Conservation (phyloP, 495 filamentous ascomycete species). For the Penicillium robsamsonii region DNA sequence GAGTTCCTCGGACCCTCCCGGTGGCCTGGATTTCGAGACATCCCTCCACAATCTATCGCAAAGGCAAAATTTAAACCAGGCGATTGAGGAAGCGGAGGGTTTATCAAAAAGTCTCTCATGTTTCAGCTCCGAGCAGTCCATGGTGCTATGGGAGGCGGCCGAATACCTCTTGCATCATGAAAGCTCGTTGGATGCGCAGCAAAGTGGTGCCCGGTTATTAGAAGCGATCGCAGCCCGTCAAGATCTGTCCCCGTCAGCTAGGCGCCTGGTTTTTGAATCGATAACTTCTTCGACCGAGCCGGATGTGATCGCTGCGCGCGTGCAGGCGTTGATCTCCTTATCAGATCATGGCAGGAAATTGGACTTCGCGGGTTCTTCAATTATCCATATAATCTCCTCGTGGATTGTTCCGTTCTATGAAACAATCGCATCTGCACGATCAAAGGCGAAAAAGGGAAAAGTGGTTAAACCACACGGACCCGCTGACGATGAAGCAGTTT, state of each 20-base stretch:
- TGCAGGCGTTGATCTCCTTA: constrained; percentile 42
- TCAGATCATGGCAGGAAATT: constrained; percentile 49
- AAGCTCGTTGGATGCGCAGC: constrained; percentile 38
- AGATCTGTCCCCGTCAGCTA: constrained; percentile 39
- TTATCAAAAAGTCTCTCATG: constrained; percentile 35
- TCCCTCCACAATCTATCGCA: constrained; percentile 38
- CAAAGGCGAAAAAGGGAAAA: constrained; percentile 54
- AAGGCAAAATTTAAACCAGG: constrained; percentile 34
- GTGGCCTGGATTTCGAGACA: constrained; percentile 42
- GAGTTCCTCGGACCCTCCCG: constrained; percentile 43
- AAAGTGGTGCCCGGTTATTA: constrained; percentile 35
- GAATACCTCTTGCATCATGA: constrained; percentile 42
- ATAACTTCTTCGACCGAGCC: constrained; percentile 36
- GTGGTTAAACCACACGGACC: constrained; percentile 42
- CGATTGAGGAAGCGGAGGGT: constrained; percentile 44
- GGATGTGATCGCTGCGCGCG: constrained; percentile 42
- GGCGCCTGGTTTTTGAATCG: constrained; percentile 37
- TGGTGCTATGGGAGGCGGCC: constrained; percentile 44
- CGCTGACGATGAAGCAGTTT: constrained; percentile 59
- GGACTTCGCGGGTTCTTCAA: constrained; percentile 42
- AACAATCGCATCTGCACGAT: constrained; percentile 33
- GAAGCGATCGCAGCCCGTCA: constrained; percentile 43
- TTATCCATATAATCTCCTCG: constrained; percentile 42
- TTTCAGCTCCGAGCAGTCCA: constrained; percentile 42
- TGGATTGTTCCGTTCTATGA: constrained; percentile 45